phyloP scores from a whole-genome alignment of 116 monocot genomes.

The Papilionanthe hybrid region DNA sequence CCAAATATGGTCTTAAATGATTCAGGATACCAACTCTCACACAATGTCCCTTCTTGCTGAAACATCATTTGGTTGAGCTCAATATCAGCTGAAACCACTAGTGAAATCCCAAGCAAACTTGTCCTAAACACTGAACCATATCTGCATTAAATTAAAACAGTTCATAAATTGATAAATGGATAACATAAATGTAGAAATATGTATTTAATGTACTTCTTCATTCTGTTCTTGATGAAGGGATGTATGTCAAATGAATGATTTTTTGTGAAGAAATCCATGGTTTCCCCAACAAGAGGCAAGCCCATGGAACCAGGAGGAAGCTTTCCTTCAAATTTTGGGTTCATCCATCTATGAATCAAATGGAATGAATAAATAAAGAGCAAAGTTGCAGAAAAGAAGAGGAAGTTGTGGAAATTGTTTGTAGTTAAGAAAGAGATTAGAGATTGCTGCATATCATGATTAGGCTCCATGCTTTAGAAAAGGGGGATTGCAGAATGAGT shows the following conservation, averaged over 20 bases:
- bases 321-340: not conserved
- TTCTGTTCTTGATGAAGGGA: slow-evolving; percentile 41
- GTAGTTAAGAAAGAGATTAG: not conserved
- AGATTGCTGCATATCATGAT: not conserved
- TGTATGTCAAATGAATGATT: slow-evolving; percentile 31
- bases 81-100: slow-evolving; percentile 34
- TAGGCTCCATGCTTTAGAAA: too few relatives aligned
- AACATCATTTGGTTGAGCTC: slow-evolving; percentile 36
- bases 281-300: slow-evolving; percentile 41
- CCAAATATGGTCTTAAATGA: slow-evolving; percentile 53
- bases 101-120: slow-evolving; percentile 39
- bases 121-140: slow-evolving; percentile 46
- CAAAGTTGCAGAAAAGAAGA: too few relatives aligned
- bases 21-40: slow-evolving; percentile 55
- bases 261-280: slow-evolving; percentile 38
- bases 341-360: too few relatives aligned
- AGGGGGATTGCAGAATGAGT: too few relatives aligned
- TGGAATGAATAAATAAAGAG: too few relatives aligned
- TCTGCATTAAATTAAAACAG: slow-evolving; percentile 5
- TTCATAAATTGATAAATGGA: not conserved
- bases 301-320: slow-evolving; percentile 60
- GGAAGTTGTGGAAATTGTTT: too few relatives aligned
- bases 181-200: not conserved
- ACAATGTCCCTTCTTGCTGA: slow-evolving; percentile 44
- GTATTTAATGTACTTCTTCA: slow-evolving; percentile 15